phyloP scores from a whole-genome alignment of 2,329 filamentous ascomycete species.

The Aspergillus flavus region DNA sequence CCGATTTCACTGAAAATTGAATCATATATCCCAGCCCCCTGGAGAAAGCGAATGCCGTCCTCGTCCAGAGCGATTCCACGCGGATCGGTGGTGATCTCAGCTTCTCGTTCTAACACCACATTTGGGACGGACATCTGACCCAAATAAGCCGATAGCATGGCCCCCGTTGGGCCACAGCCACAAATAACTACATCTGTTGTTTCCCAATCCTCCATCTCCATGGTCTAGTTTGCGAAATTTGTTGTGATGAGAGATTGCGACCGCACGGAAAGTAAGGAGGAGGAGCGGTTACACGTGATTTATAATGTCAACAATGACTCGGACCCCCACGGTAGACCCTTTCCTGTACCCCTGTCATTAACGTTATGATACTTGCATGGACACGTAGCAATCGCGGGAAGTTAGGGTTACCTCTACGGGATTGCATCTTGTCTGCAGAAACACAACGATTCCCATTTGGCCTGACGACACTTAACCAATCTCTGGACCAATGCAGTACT shows the following conservation, averaged over 20 bases:
- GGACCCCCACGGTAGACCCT: background rate
- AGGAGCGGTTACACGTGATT: background rate
- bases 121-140: slow-evolving; percentile 26
- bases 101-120: slow-evolving; percentile 33
- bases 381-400: background rate
- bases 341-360: background rate
- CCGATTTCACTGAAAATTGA: slow-evolving; percentile 32
- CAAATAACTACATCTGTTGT: slow-evolving; percentile 35
- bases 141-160: slow-evolving; percentile 32
- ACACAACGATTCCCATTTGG: too few relatives aligned
- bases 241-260: background rate
- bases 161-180: slow-evolving; percentile 38
- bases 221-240: background rate
- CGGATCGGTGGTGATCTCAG: slow-evolving; percentile 35
- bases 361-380: background rate
- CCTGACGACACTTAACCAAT: too few relatives aligned
- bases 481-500: too few relatives aligned
- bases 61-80: slow-evolving; percentile 38
- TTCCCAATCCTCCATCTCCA: slow-evolving; percentile 10
- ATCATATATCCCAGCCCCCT: slow-evolving; percentile 33
- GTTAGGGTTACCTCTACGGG: background rate
- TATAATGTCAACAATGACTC: background rate
- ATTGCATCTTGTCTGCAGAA: too few relatives aligned
- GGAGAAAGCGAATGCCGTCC: slow-evolving; percentile 34
- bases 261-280: background rate